A percentile compares a stretch with the other conserved stretches of the same genome.
Conservation (phyloP, 2,329 filamentous ascomycete species). For the Colletotrichum siamense region DNA sequence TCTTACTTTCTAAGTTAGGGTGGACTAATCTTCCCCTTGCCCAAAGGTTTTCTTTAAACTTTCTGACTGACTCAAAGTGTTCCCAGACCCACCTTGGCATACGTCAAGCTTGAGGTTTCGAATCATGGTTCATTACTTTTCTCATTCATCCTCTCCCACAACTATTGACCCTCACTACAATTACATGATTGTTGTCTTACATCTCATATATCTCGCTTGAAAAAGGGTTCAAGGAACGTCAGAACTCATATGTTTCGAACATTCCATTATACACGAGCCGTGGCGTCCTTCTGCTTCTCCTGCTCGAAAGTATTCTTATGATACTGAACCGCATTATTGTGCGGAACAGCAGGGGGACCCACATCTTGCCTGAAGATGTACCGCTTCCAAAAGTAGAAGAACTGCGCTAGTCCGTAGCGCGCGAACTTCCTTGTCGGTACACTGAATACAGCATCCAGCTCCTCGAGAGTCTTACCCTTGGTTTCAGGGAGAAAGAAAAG, state of each 20-base stretch:
- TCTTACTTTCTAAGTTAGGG: not conserved
- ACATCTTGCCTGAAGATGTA: conserved; percentile 24
- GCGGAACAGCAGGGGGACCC: conserved; percentile 16
- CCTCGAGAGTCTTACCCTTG: conserved; percentile 50
- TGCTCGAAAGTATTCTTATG: not conserved
- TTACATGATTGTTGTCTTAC: not conserved
- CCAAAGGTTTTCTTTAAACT: not conserved
- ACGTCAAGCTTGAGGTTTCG: not conserved
- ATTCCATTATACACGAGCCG: not conserved
- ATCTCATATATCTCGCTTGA: not conserved
- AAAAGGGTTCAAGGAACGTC: not conserved
- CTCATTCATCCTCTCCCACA: not conserved
- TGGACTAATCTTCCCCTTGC: not conserved
- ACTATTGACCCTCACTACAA: not conserved
- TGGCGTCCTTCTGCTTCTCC: not conserved
- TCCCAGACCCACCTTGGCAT: not conserved
- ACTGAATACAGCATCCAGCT: conserved; percentile 36
- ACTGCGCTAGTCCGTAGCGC: conserved; percentile 27
- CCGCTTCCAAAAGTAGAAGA: conserved; percentile 27
- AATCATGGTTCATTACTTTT: not conserved
- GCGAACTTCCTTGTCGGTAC: not conserved
- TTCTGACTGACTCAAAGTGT: not conserved
- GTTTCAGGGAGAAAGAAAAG: conserved; percentile 49
- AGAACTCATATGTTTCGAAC: not conserved
- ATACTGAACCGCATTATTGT: not conserved